Percentiles rank a stretch among this genome's conserved stretches.
These are phyloP conservation scores for Cystobasidiaceae sp. DNA, from an alignment of 1,284 basidiomycete genomes.

Conservation along the genomic window DNA sequence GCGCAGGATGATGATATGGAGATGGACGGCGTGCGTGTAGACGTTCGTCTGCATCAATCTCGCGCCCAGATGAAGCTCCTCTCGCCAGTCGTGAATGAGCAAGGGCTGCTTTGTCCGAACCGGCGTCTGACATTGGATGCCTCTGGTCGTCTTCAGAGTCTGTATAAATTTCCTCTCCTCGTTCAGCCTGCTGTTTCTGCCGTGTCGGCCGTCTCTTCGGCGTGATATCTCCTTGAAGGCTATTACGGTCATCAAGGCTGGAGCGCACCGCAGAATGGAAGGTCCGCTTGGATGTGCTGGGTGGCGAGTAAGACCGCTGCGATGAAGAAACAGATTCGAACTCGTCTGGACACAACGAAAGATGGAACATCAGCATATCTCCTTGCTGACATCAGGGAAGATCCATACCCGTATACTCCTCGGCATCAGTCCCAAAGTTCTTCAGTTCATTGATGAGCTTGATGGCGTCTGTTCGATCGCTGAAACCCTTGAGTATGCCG, in stretches of 20 bases:
- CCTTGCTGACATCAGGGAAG: background rate
- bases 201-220: slow-evolving; percentile 15
- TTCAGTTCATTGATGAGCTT: slow-evolving; percentile 48
- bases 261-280: slow-evolving; percentile 27
- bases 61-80: no score
- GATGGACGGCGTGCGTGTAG: background rate
- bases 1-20: slow-evolving; percentile 30
- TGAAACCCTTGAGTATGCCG: slow-evolving; percentile 47
- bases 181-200: background rate
- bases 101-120: no score
- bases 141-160: no score
- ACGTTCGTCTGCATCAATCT: no score
- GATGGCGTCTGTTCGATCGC: slow-evolving; percentile 47
- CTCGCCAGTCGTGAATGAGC: no score
- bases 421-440: slow-evolving; percentile 38
- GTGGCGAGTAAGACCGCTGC: slow-evolving; percentile 17
- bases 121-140: no score
- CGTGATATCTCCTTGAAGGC: slow-evolving; percentile 3
- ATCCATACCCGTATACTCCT: slow-evolving; percentile 3
- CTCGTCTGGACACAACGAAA: background rate
- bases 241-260: background rate
- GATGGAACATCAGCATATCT: background rate
- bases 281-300: slow-evolving; percentile 18
- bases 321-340: slow-evolving; percentile 22
- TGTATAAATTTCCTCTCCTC: slow-evolving; percentile 19